Evolutionary conservation across 257 asterid genomes (phyloP).

Genomic region (Penstemon newberryi): DNA sequence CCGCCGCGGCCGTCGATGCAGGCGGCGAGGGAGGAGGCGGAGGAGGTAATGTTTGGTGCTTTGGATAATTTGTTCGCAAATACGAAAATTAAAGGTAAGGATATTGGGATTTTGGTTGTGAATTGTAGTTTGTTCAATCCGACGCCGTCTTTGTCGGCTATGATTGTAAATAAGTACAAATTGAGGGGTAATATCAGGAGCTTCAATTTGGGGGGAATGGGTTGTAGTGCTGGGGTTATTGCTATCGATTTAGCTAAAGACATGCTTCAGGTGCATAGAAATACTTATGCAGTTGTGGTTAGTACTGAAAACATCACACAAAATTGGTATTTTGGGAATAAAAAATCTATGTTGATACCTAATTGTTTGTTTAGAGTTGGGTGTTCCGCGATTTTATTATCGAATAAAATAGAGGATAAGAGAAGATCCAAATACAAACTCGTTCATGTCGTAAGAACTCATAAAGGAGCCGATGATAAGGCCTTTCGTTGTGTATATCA

Average conservation of each 20-base stretch:
- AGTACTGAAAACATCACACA: constrained; percentile 16
- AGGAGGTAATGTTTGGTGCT: constrained; percentile 11
- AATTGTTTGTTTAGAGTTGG: constrained; percentile 21
- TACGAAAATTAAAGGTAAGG: not conserved
- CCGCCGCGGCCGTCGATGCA: constrained; percentile 18
- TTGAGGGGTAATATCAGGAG: constrained; percentile 22
- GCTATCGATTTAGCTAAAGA: constrained; percentile 17
- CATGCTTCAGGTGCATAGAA: constrained; percentile 16
- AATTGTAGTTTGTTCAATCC: constrained; percentile 24
- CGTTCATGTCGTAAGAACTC: constrained; percentile 17
- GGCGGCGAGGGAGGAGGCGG: constrained; percentile 22
- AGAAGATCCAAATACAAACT: constrained; percentile 2
- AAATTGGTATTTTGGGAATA: constrained; percentile 21
- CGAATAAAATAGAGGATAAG: constrained; percentile 7
- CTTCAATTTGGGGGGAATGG: constrained; percentile 23
- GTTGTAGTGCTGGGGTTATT: constrained; percentile 13
- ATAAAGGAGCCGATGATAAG: constrained; percentile 22
- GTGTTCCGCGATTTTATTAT: constrained; percentile 16
- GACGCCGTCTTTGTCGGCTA: constrained; percentile 17
- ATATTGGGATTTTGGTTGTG: constrained; percentile 7
- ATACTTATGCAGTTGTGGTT: constrained; percentile 22
- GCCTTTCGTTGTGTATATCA: constrained; percentile 21
- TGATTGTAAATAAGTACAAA: constrained; percentile 19
- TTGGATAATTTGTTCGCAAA: not conserved
- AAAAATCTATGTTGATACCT: constrained; percentile 15